phyloP scores from a whole-genome alignment of 495 filamentous ascomycete genomes.

The Viridothelium virens region DNA sequence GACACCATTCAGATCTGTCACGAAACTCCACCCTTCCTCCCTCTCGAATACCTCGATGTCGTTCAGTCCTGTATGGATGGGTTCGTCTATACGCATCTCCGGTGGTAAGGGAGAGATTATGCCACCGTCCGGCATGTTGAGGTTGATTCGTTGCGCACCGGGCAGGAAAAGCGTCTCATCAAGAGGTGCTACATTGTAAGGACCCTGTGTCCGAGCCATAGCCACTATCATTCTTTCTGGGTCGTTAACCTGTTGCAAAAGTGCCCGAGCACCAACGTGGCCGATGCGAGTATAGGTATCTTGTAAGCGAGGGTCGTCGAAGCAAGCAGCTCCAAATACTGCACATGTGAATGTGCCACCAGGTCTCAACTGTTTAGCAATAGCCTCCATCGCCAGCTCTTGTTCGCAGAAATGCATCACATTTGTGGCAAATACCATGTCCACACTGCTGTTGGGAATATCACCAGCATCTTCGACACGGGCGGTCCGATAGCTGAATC shows the following conservation, averaged over 20 bases:
- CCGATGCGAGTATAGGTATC: conserved; percentile 1
- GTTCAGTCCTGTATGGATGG: conserved; percentile 5
- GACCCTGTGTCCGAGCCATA: conserved; percentile 12
- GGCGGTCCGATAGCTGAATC: conserved; percentile 19
- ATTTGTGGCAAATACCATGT: conserved; percentile 25
- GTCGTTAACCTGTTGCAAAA: background rate
- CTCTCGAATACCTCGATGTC: conserved; percentile 17
- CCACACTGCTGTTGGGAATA: conserved; percentile 18
- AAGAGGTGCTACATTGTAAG: conserved; percentile 20
- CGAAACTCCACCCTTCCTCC: conserved; percentile 21
- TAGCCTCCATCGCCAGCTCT: conserved; percentile 15
- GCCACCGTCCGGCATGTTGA: conserved; percentile 17
- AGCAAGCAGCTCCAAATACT: conserved; percentile 19
- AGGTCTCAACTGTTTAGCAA: conserved; percentile 21
- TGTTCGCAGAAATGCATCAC: conserved; percentile 25
- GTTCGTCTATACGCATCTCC: conserved; percentile 3
- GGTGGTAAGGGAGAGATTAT: conserved; percentile 3
- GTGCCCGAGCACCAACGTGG: background rate
- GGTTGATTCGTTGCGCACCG: conserved; percentile 19
- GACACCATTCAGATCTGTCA: conserved; percentile 16
- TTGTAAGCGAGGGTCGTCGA: conserved; percentile 14
- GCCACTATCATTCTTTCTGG: background rate
- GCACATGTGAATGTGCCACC: conserved; percentile 24
- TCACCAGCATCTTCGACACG: conserved; percentile 21
- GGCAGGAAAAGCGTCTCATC: conserved; percentile 13